A percentile compares a stretch with the other conserved stretches of the same genome.
Conservation (phyloP, 1,139 yeast species). For the Pichia sp. region DNA sequence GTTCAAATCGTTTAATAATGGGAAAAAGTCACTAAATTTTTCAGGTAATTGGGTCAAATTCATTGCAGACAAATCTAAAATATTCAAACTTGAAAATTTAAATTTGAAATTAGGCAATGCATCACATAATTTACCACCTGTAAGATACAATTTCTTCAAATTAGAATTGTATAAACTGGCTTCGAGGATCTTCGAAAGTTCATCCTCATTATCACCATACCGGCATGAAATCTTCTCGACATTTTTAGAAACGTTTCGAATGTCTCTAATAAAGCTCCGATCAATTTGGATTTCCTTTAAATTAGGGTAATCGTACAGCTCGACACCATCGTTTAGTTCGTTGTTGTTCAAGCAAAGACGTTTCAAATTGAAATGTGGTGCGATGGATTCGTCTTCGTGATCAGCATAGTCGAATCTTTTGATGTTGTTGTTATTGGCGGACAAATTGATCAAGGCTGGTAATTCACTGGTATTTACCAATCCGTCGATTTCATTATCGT, state of each 20-base stretch:
- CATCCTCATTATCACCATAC: slow-evolving; percentile 32
- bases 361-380: slow-evolving; percentile 35
- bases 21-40: slow-evolving; percentile 40
- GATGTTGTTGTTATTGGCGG: slow-evolving; percentile 45
- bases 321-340: slow-evolving; percentile 32
- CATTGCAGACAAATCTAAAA: slow-evolving; percentile 46
- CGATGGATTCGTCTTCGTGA: background rate
- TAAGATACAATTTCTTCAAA: slow-evolving; percentile 22
- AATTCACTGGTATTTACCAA: slow-evolving; percentile 40
- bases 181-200: slow-evolving; percentile 16
- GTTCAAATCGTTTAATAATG: slow-evolving; percentile 47
- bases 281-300: slow-evolving; percentile 48
- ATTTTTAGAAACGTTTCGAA: slow-evolving; percentile 33
- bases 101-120: slow-evolving; percentile 17
- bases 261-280: slow-evolving; percentile 36
- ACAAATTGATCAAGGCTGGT: slow-evolving; percentile 39
- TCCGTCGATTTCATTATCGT: slow-evolving; percentile 40
- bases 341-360: slow-evolving; percentile 46
- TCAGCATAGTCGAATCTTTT: slow-evolving; percentile 4
- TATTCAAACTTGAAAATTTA: slow-evolving; percentile 40
- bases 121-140: slow-evolving; percentile 24
- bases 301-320: slow-evolving; percentile 37
- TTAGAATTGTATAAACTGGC: slow-evolving; percentile 13
- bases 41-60: slow-evolving; percentile 39
- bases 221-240: slow-evolving; percentile 42